These are phyloP conservation scores for Raddia guianensis DNA, from an alignment of 176 grass and related monocot species.

Conservation along the genomic window DNA sequence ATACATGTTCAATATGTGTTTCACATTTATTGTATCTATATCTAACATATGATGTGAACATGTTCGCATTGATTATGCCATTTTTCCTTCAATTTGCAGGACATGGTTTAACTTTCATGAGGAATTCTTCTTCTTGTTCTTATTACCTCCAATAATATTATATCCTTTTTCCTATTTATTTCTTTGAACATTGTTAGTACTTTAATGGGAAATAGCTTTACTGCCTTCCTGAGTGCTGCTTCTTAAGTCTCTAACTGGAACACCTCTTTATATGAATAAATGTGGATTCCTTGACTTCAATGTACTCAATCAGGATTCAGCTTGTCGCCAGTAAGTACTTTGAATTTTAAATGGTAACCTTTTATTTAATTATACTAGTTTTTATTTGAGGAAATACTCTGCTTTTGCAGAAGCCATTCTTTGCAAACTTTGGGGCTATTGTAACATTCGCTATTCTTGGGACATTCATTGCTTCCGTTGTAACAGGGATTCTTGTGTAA, in stretches of 20 bases:
- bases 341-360: slow-evolving; percentile 8
- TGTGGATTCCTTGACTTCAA: slow-evolving; percentile 70
- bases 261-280: slow-evolving; percentile 10
- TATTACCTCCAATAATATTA: slow-evolving; percentile 99
- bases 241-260: slow-evolving; percentile 11
- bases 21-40: slow-evolving; percentile 19
- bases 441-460: slow-evolving; percentile 96
- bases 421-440: slow-evolving; percentile 98
- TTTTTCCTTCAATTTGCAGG: slow-evolving; percentile 56
- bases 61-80: slow-evolving; percentile 24
- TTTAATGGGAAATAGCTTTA: slow-evolving; percentile 14
- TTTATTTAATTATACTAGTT: slow-evolving; percentile 30
- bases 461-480: slow-evolving; percentile 88
- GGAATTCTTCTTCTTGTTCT: slow-evolving; percentile 99
- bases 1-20: slow-evolving; percentile 15
- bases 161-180: slow-evolving; percentile 71
- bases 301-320: slow-evolving; percentile 99
- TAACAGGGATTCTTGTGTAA: slow-evolving; percentile 99
- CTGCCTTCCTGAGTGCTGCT: slow-evolving; percentile 26
- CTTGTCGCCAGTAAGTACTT: slow-evolving; percentile 87
- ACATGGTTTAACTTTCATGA: slow-evolving; percentile 99
- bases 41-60: slow-evolving; percentile 7
- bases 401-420: slow-evolving; percentile 87
- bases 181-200: slow-evolving; percentile 5
- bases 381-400: slow-evolving; percentile 24